Percentiles rank a stretch among this genome's conserved stretches.
These are phyloP conservation scores for Nissolia schottii DNA, from an alignment of 306 rosid genomes.

Conservation along the genomic window DNA sequence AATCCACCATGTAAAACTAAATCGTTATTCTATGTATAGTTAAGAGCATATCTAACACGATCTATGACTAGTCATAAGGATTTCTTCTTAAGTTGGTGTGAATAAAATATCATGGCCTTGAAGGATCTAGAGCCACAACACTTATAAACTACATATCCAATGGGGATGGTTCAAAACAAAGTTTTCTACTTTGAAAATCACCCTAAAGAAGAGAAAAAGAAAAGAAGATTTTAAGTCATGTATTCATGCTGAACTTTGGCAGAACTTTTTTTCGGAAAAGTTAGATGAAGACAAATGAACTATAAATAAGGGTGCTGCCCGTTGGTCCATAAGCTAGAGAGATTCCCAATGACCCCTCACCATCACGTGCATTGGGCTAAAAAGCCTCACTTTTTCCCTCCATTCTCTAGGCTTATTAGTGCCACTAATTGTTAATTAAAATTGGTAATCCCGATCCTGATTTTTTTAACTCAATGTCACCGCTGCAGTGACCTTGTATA, in stretches of 20 bases:
- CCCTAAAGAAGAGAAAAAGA: background rate
- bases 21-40: no score
- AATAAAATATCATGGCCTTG: background rate
- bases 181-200: constrained; percentile 1
- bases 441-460: background rate
- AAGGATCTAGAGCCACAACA: background rate
- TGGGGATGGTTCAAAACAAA: background rate
- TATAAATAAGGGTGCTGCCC: constrained; percentile 25
- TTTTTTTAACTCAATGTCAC: background rate
- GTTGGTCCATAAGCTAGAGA: constrained; percentile 21
- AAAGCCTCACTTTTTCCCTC: background rate
- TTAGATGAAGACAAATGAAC: constrained; percentile 31
- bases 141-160: background rate
- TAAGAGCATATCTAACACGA: no score
- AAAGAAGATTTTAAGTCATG: background rate
- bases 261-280: background rate
- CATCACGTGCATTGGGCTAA: constrained; percentile 45
- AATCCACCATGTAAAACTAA: no score
- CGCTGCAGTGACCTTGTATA: background rate
- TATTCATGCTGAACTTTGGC: background rate
- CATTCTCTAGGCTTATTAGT: background rate
- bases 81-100: no score
- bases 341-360: constrained; percentile 40
- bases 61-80: no score
- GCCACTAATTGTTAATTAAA: background rate